Evolutionary conservation across 441 rosid species (phyloP).

Genomic region (Populus hybrid): DNA sequence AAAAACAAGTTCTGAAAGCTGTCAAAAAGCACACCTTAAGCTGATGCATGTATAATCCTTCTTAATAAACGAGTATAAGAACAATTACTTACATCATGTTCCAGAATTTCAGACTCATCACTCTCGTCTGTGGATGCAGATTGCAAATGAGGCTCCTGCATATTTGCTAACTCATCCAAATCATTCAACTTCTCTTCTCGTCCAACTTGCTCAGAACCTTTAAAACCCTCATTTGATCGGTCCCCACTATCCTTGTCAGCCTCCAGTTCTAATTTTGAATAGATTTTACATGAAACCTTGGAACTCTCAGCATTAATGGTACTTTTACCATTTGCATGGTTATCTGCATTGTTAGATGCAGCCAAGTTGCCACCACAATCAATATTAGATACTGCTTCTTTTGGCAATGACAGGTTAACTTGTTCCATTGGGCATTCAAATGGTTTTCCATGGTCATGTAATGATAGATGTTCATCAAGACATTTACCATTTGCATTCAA

Average conservation of each 20-base stretch:
- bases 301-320: constrained; percentile 19
- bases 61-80: constrained; percentile 9
- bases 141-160: constrained; percentile 36
- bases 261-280: constrained; percentile 35
- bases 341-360: not conserved
- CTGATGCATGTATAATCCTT: constrained; percentile 9
- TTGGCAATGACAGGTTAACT: not conserved
- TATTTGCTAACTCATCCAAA: constrained; percentile 33
- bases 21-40: not conserved
- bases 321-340: constrained; percentile 10
- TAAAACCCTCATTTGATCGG: constrained; percentile 31
- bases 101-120: constrained; percentile 74
- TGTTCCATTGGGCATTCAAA: not conserved
- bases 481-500: constrained; percentile 11
- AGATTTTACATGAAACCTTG: constrained; percentile 25
- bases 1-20: not conserved
- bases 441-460: constrained; percentile 4
- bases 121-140: constrained; percentile 61
- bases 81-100: constrained; percentile 82
- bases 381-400: constrained; percentile 12
- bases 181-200: constrained; percentile 36
- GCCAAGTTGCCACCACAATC: not conserved
- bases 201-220: constrained; percentile 36
- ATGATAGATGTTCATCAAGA: constrained; percentile 19
- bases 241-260: constrained; percentile 31